Evolutionary conservation across 2,329 filamentous ascomycete species (phyloP), one percentile per base, ranked within the genome.

Genomic region (Xylariales sp.): DNA sequence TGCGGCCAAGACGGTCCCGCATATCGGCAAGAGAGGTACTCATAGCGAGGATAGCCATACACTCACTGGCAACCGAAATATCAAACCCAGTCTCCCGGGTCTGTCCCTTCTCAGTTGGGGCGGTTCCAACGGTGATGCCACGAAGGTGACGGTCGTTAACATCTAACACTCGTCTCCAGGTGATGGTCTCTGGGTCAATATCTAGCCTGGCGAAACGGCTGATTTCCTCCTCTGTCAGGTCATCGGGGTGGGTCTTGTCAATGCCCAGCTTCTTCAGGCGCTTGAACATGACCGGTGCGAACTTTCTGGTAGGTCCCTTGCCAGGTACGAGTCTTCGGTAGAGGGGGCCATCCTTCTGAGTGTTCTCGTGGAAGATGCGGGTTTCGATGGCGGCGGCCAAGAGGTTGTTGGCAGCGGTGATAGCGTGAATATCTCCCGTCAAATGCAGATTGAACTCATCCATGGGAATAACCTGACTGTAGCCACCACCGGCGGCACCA

Each of bases 381-480:
- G 93, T 97, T 60, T 98, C 93, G 46, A 98, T 94, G 24, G 93
- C 93, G 38, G 93, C 93, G 30, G 93, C 91, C 29, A 98, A 78
- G 41, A 98, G 74, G 66, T 98, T 98, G 76, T 97, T 98, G 25
- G 93, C 93, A 19, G 91, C 91, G 37, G 89, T 89, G 56, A 98
- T 93, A 48, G 93, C 93, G 62, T 98, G 93, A 40, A 98, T 97
- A 60, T 98, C 93, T 54, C 93, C 93, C 39, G 93, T 98, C 55
- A 98, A 69, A 63, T 98, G 93, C 57, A 98, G 72, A 67, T 98
- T 98, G 73, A 98, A 98, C 64, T 98, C 93, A 54, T 98, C 93
- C 93, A 98, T 98, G 42, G 93, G 93, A 54, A 98, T 97, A 57
- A 98, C 93, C 63, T 98, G 93, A 62, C 88, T 95, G 78, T 97